Percentiles rank a stretch among this genome's conserved stretches.
Evolutionary conservation across 331 rosid species (phyloP).

Genomic region (Pyrus hybrid): DNA sequence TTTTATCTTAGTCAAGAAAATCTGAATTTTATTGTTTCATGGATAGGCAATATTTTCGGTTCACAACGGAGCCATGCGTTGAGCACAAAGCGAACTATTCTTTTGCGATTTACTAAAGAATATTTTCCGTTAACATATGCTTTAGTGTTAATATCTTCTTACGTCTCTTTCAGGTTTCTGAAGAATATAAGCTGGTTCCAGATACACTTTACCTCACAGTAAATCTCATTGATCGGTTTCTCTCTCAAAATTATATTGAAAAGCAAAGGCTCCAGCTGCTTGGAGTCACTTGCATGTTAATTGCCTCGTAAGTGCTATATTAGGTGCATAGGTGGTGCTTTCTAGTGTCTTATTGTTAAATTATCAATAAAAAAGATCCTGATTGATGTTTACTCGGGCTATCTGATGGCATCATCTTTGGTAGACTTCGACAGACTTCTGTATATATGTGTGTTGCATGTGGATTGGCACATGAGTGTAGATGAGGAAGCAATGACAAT

Average conservation of each 20-base stretch:
- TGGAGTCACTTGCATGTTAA: slow-evolving; percentile 83
- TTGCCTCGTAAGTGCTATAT: slow-evolving; percentile 73
- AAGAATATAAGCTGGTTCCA: slow-evolving; percentile 75
- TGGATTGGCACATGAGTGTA: not conserved
- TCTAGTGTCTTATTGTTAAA: not conserved
- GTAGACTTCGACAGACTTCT: not conserved
- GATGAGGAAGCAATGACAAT: not conserved
- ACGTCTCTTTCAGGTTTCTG: slow-evolving; percentile 62
- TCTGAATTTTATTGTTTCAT: not conserved
- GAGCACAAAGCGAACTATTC: too few species aligned
- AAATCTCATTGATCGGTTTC: slow-evolving; percentile 85
- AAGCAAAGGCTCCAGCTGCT: slow-evolving; percentile 78
- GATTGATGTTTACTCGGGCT: not conserved
- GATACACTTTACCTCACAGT: slow-evolving; percentile 95
- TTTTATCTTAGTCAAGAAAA: not conserved
- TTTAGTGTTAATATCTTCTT: not conserved
- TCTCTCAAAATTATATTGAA: slow-evolving; percentile 43
- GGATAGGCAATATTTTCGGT: not conserved
- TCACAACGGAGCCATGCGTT: too few species aligned
- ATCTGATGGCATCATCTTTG: not conserved
- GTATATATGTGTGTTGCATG: not conserved
- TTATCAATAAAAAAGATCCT: not conserved
- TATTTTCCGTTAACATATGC: not conserved
- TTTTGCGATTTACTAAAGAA: too few species aligned
- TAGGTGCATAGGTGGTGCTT: slow-evolving; percentile 9